Base-by-base conservation (phyloP, 805 yeast genomes). In the Pichia eremophila region DNA sequence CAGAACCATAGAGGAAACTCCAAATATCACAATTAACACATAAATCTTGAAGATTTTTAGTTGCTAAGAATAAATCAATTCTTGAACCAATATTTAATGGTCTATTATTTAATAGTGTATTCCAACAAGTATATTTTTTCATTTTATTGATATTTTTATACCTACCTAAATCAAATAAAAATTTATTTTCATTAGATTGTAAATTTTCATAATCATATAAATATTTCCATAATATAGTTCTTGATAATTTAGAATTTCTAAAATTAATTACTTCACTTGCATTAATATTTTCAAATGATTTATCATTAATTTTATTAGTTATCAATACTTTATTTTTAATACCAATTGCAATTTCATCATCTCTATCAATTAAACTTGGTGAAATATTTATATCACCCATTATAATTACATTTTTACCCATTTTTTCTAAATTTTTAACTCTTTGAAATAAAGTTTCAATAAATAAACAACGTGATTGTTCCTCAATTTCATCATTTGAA, bases 71-170 rank as follows among this genome's bases (percentile, higher is more conserved):
- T 54, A 83, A 74, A 62, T 91, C 99, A 25, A 91, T 83, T 46
- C 99, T 70, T 2, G 96, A 84, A 0, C 99, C 97, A 62, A 74
- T 84, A 59, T 91, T 91, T 1, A 82, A 70, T 1, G 93, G 89
- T 31, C 99, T 67, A 19, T 85, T 75, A 55, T 84, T 84, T 45
- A 77, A 75, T 54, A 81, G 64, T 2, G 89, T 84, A 63, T 89
- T 90, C 99, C 99, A 91, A 42, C 90, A 93, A 0, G 97, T 89
- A 60, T 84, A 93, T 77, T 89, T 71, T 22, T 77, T 79, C 57
- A 75, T 60, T 43, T 79, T 68, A 15, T 83, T 64, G 1, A 83
- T 81, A 51, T 81, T 82, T 2, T 60, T 47, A 29, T 63, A 59
- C 40, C 97, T 69, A 0, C 81, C 74, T 0, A 82, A 68, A 59